phyloP scores from a whole-genome alignment of 2,329 filamentous ascomycete species.

The Lecanicillium sp. region DNA sequence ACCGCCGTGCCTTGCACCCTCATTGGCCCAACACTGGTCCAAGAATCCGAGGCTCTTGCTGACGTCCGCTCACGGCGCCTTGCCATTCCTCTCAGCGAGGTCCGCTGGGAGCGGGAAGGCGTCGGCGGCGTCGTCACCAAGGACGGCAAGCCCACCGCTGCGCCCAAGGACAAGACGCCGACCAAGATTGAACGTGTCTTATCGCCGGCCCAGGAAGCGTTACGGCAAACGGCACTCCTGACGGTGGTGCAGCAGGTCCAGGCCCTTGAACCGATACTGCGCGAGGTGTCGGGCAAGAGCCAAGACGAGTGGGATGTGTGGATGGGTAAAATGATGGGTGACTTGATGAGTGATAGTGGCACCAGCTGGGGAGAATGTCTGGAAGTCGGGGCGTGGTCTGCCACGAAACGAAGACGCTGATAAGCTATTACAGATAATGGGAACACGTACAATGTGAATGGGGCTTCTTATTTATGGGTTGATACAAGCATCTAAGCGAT shows the following conservation, averaged over 20 bases:
- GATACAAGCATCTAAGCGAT: slow-evolving; percentile 7
- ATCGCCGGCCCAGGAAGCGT: slow-evolving; percentile 58
- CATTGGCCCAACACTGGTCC: slow-evolving; percentile 69
- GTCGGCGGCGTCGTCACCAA: slow-evolving; percentile 57
- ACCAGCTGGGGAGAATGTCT: slow-evolving; percentile 81
- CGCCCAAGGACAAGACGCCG: background rate
- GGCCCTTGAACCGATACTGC: slow-evolving; percentile 73
- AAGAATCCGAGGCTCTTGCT: slow-evolving; percentile 66
- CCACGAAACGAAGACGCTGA: slow-evolving; percentile 55
- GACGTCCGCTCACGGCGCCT: slow-evolving; percentile 69
- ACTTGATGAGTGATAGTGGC: slow-evolving; percentile 72
- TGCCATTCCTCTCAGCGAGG: slow-evolving; percentile 78
- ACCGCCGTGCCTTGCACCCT: slow-evolving; percentile 71
- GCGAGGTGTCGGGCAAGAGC: slow-evolving; percentile 78
- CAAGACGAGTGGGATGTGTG: slow-evolving; percentile 90
- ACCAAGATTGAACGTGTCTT: slow-evolving; percentile 32
- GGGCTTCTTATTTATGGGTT: no score
- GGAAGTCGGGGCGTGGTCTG: slow-evolving; percentile 82
- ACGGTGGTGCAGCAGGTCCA: slow-evolving; percentile 79
- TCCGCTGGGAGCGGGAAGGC: slow-evolving; percentile 80
- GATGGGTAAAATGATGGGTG: slow-evolving; percentile 80
- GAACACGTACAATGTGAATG: background rate
- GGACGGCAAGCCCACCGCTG: slow-evolving; percentile 38
- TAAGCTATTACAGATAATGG: slow-evolving; percentile 10
- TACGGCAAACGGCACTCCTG: slow-evolving; percentile 66